Evolutionary conservation across 1,284 basidiomycete genomes (phyloP), one percentile per base, ranked within the genome.

Genomic region (Cryptococcus sp.): DNA sequence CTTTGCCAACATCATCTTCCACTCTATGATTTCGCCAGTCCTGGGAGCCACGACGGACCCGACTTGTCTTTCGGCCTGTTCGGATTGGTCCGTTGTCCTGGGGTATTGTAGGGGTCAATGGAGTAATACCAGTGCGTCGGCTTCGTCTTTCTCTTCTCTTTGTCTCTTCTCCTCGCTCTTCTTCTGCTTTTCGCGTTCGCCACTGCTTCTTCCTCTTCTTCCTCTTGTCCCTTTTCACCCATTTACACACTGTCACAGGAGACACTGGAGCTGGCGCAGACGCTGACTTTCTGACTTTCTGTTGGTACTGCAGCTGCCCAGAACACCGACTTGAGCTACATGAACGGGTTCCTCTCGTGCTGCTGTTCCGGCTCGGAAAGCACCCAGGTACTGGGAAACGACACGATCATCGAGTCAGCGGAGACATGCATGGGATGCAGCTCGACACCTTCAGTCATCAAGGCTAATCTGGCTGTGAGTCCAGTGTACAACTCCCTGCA

Each of bases 321-420:
- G 35, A 59, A 54, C 20, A 40, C 51, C 2, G 68, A 73, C 27
- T 51, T 59, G 46, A 62, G 62, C 25, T 68, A 66, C 50, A 66
- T 69, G 40, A 73, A 75, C 53, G 50, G 62, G 15, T 75, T 74
- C 56, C 53, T 75, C 10, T 55, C 40, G 6, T 77, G 75, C 44
- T 58, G 74, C 4, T 77, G 75, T 50, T 23, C 17, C 1, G 73
- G 72, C 17, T 46, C 47, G 11, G 61, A 65, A 45, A 47, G 47
- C n/a, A 55, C 51, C 17, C 58, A 53, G 31, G 19, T 42, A 2
- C 50, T 66, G 10, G 71, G 70, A 8, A 67, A 68, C 49, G 58
- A 58, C 2, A 63, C 68, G 11, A 64, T 70, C 40, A 40, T 23
- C 19, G 20, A 54, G n/a, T 57, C 65, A 3, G 64, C 60, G 1